Conservation (phyloP, 306 rosid species). For the Cucurbita maxima region DNA sequence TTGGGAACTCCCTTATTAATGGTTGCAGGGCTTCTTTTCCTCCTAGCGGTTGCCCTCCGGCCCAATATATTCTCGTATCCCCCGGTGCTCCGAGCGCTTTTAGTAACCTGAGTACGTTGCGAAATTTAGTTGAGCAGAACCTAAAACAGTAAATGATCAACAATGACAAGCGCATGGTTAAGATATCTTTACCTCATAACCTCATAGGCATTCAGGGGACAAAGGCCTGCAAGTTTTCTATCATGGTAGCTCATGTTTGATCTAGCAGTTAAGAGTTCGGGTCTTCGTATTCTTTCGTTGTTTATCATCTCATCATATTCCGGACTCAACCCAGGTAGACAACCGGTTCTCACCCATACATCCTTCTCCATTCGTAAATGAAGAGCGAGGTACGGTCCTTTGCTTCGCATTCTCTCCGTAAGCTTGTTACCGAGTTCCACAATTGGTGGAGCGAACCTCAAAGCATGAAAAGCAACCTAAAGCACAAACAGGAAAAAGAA, state of each 20-base stretch:
- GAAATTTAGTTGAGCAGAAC: not conserved
- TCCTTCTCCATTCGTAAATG: constrained; percentile 95
- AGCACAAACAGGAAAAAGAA: constrained; percentile 3
- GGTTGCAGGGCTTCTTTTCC: constrained; percentile 83
- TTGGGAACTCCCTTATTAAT: constrained; percentile 39
- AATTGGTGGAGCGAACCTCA: constrained; percentile 72
- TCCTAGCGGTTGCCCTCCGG: constrained; percentile 87
- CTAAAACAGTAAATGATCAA: not conserved
- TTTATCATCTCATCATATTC: constrained; percentile 58
- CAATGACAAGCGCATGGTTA: not conserved
- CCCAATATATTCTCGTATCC: constrained; percentile 74
- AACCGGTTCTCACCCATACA: constrained; percentile 98
- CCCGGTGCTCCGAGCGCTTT: constrained; percentile 87
- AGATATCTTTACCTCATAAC: constrained; percentile 47
- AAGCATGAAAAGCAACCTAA: constrained; percentile 95
- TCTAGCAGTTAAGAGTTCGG: constrained; percentile 73
- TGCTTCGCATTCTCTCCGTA: constrained; percentile 64
- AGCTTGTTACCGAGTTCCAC: constrained; percentile 63
- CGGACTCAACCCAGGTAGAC: constrained; percentile 69
- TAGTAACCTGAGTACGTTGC: constrained; percentile 44
- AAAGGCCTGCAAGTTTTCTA: constrained; percentile 82
- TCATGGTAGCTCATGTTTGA: constrained; percentile 91
- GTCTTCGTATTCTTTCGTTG: constrained; percentile 57
- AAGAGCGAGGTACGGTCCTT: constrained; percentile 90
- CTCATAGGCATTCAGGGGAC: constrained; percentile 78